Percentiles rank a stretch among this genome's conserved stretches.
These are phyloP conservation scores for Tricholoma flavovirens DNA, from an alignment of 768 basidiomycete species.

Conservation along the genomic window DNA sequence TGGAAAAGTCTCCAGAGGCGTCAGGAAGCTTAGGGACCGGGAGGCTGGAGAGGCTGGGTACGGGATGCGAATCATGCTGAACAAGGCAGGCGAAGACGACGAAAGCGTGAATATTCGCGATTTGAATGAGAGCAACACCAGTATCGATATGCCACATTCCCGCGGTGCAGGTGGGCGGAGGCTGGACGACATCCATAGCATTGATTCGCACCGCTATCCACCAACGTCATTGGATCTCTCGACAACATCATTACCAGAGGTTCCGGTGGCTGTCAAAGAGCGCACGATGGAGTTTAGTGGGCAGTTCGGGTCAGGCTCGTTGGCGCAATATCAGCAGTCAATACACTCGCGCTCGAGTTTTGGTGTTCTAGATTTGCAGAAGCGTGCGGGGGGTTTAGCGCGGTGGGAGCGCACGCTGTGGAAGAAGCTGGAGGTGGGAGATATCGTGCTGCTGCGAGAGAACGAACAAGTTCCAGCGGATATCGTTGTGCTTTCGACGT, in stretches of 20 bases:
- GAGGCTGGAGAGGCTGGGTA: slow-evolving; percentile 61
- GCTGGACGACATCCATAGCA: slow-evolving; percentile 64
- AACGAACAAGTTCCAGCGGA: slow-evolving; percentile 98
- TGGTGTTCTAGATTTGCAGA: slow-evolving; percentile 81
- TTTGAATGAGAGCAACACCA: slow-evolving; percentile 33
- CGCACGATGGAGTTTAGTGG: slow-evolving; percentile 26
- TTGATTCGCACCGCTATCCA: slow-evolving; percentile 63
- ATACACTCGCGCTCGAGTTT: slow-evolving; percentile 48
- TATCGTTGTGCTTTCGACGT: slow-evolving; percentile 87
- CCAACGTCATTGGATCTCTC: slow-evolving; percentile 37
- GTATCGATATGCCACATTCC: slow-evolving; percentile 28
- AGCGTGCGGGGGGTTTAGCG: slow-evolving; percentile 62
- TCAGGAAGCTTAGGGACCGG: slow-evolving; percentile 74
- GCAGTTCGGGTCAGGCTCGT: slow-evolving; percentile 36
- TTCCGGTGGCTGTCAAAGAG: slow-evolving; percentile 24
- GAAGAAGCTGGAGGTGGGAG: slow-evolving; percentile 99
- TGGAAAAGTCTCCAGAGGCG: slow-evolving; percentile 77
- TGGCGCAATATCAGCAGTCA: slow-evolving; percentile 52
- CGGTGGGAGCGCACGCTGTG: slow-evolving; percentile 94
- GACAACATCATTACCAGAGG: slow-evolving; percentile 32
- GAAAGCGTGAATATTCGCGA: slow-evolving; percentile 34
- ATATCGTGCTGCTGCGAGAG: slow-evolving; percentile 83
- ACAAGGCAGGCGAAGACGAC: slow-evolving; percentile 38
- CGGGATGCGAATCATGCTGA: slow-evolving; percentile 60
- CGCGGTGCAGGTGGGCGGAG: slow-evolving; percentile 44